These are phyloP conservation scores for Coemansia sp. DNA, from an alignment of 192 early-diverging fungal genomes.

Conservation along the genomic window DNA sequence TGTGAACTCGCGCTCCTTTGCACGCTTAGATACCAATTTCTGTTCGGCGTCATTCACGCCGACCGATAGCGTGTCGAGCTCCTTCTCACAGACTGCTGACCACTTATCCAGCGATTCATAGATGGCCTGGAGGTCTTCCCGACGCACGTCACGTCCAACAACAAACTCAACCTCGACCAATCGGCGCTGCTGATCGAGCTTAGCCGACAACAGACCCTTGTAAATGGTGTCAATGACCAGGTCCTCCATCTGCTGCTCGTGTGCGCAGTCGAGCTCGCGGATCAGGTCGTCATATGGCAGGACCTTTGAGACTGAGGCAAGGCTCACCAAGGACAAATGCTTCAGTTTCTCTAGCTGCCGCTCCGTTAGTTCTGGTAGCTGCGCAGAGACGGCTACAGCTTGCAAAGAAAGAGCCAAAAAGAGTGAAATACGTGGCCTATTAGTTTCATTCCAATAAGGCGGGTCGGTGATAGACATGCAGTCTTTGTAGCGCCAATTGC, in stretches of 20 bases:
- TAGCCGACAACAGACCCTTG: slow-evolving; percentile 42
- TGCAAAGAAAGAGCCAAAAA: background rate
- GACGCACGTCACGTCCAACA: slow-evolving; percentile 46
- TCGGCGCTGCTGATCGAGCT: slow-evolving; percentile 50
- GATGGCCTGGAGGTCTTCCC: slow-evolving; percentile 36
- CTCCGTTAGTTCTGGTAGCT: slow-evolving; percentile 33
- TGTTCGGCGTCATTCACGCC: slow-evolving; percentile 25
- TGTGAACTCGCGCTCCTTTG: slow-evolving; percentile 31
- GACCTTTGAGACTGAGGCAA: slow-evolving; percentile 32
- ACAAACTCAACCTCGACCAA: slow-evolving; percentile 46
- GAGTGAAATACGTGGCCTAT: background rate
- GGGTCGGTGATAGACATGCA: background rate
- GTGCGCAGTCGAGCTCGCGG: slow-evolving; percentile 30
- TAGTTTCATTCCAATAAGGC: background rate
- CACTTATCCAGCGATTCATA: slow-evolving; percentile 29
- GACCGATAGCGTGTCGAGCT: slow-evolving; percentile 13
- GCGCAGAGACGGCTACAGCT: slow-evolving; percentile 7
- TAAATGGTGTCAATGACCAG: slow-evolving; percentile 51
- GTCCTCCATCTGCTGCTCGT: slow-evolving; percentile 50
- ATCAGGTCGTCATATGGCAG: slow-evolving; percentile 37
- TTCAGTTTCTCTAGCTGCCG: slow-evolving; percentile 45
- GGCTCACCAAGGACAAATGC: slow-evolving; percentile 38
- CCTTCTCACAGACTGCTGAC: slow-evolving; percentile 35
- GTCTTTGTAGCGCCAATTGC: background rate
- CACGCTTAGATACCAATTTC: slow-evolving; percentile 12